Base-by-base conservation (phyloP, 495 filamentous ascomycete genomes). In the Bryoglossum gracile region DNA sequence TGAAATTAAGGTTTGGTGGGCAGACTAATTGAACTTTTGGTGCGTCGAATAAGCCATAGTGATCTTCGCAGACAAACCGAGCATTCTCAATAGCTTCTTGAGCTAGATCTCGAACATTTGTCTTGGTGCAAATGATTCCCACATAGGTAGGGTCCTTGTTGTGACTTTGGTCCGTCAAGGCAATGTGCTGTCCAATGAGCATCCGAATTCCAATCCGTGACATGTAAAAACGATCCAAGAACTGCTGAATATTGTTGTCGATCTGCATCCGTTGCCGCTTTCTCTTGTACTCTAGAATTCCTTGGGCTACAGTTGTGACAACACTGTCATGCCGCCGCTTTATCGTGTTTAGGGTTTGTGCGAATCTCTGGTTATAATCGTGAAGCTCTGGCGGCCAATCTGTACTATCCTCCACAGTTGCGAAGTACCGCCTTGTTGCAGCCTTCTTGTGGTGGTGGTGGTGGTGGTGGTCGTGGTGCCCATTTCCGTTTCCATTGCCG, bases 161-260 rank as follows among this genome's bases (percentile, higher is more conserved):
- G 54, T 90, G 82, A 47, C 82, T 84, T 71, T 94, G 89, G 60
- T 96, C 90, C 16, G 90, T 95, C 44, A 98, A 74, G 50, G 92
- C 94, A 49, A 98, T 92, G 67, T 98, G 92, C 65, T 98, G 92
- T 24, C 92, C 92, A 46, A 98, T 95, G 11, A 98, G 78, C 92
- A 98, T 98, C 52, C 92, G 87, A 46, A 98, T 98, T 54, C 92
- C 92, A 54, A 98, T 98, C n/a, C 92, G 89, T 26, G 89, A 95
- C 92, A 98, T 98, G 72, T 98, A 98, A 63, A 98, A 98, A 42
- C 92, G 86, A 68, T 98, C 92, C 47, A 98, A 81, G 69, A 98
- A 98, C 42, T 84, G 79, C 62, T 98, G 92, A 42, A 98, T 95
- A 45, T 88, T 92, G 47, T 87, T 82, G 68, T 97, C 92, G 61